Conservation (phyloP, 352 stramenopile genomes). For the Phytophthora capsici region DNA sequence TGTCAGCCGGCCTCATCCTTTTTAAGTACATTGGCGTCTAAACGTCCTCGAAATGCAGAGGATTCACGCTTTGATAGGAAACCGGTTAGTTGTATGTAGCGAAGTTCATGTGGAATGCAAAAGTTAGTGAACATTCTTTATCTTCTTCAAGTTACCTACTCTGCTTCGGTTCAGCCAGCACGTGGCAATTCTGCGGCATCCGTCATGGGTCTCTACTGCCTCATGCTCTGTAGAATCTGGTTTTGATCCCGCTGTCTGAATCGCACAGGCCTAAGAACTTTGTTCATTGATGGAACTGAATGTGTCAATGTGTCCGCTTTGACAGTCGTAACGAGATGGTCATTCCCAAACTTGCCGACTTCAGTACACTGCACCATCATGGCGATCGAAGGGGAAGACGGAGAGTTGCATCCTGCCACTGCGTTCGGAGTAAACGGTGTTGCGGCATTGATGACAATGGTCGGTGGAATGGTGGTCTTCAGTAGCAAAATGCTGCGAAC, state of each 20-base stretch:
- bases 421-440: constrained; percentile 46
- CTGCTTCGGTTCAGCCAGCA: constrained; percentile 15
- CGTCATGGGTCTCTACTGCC: not conserved
- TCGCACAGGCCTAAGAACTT: not conserved
- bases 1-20: constrained; percentile 88
- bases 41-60: constrained; percentile 5
- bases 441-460: constrained; percentile 51
- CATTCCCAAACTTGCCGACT: constrained; percentile 18
- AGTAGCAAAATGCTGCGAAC: constrained; percentile 52
- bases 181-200: constrained; percentile 9
- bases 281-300: constrained; percentile 21
- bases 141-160: too few species aligned
- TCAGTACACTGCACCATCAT: constrained; percentile 12
- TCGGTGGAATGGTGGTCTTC: constrained; percentile 65
- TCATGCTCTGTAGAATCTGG: constrained; percentile 1
- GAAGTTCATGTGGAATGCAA: constrained; percentile 13
- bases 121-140: constrained; percentile 18
- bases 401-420: constrained; percentile 4
- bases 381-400: constrained; percentile 20
- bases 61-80: constrained; percentile 12
- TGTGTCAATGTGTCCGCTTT: constrained; percentile 3
- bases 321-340: constrained; percentile 3
- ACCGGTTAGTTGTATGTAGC: constrained; percentile 23
- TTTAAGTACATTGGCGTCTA: constrained; percentile 81
- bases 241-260: too few species aligned